These are phyloP conservation scores for Atkinsonella texensis DNA, from an alignment of 2,329 filamentous ascomycete genomes.

Conservation along the genomic window DNA sequence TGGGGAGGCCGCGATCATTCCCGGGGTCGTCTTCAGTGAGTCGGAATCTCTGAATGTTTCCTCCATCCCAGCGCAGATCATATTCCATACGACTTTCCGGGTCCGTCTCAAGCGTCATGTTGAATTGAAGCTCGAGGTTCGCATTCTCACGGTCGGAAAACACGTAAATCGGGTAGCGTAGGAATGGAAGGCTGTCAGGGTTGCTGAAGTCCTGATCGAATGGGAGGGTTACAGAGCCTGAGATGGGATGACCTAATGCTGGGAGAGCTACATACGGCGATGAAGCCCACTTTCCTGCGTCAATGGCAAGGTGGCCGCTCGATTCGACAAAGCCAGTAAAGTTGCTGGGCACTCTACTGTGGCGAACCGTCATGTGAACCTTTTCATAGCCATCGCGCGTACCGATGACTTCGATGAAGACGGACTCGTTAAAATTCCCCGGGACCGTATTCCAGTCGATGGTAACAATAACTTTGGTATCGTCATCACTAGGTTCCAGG, in stretches of 20 bases:
- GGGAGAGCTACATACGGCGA: slow-evolving; percentile 18
- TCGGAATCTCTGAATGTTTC: slow-evolving; percentile 18
- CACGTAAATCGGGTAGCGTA: slow-evolving; percentile 20
- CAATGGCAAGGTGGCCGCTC: slow-evolving; percentile 22
- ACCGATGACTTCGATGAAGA: slow-evolving; percentile 21
- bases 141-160: slow-evolving; percentile 14
- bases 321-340: slow-evolving; percentile 24
- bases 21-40: slow-evolving; percentile 17
- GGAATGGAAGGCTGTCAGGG: slow-evolving; percentile 11
- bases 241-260: slow-evolving; percentile 16
- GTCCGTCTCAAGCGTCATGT: slow-evolving; percentile 35
- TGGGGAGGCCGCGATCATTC: slow-evolving; percentile 27
- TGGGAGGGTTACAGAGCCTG: slow-evolving; percentile 12
- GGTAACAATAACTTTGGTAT: slow-evolving; percentile 18
- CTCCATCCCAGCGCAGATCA: slow-evolving; percentile 34
- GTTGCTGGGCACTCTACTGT: slow-evolving; percentile 17
- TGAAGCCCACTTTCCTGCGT: slow-evolving; percentile 15
- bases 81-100: slow-evolving; percentile 36
- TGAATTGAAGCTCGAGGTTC: slow-evolving; percentile 23
- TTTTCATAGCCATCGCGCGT: slow-evolving; percentile 27
- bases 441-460: slow-evolving; percentile 27
- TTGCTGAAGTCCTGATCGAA: slow-evolving; percentile 9
- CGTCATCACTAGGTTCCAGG: slow-evolving; percentile 19
- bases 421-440: slow-evolving; percentile 28
- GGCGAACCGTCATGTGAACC: slow-evolving; percentile 14